phyloP scores from a whole-genome alignment of 495 filamentous ascomycete genomes.

The Penicillium lagena region DNA sequence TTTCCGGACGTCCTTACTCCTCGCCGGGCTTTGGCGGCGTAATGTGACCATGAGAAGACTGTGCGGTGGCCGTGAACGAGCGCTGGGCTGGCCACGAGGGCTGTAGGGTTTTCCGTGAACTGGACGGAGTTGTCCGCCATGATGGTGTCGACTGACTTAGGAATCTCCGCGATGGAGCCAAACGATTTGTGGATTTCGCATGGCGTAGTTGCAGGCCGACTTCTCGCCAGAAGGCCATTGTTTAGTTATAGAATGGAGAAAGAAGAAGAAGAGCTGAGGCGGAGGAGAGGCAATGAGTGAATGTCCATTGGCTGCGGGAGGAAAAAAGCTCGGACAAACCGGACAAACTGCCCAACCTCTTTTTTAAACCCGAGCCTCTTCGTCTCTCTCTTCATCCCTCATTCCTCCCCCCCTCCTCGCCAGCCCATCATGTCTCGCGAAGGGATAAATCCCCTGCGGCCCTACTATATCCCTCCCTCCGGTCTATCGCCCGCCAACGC shows the following conservation, averaged over 20 bases:
- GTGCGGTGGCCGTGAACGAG: constrained; percentile 59
- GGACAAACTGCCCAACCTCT: neutral
- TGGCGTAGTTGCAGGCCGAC: constrained; percentile 30
- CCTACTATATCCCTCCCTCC: constrained; percentile 88
- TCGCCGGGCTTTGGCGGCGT: constrained; percentile 85
- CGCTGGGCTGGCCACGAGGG: constrained; percentile 33
- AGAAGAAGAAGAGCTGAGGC: constrained; percentile 6
- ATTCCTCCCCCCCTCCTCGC: neutral
- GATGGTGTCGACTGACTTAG: constrained; percentile 19
- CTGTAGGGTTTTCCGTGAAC: constrained; percentile 4
- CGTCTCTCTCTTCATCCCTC: neutral
- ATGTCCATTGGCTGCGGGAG: constrained; percentile 19
- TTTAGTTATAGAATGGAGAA: constrained; percentile 3
- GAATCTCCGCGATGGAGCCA: constrained; percentile 27
- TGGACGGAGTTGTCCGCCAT: constrained; percentile 10
- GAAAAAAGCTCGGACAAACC: constrained; percentile 23
- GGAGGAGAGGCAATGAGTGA: constrained; percentile 7
- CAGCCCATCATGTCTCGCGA: constrained; percentile 41
- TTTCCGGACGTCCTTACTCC: constrained; percentile 56
- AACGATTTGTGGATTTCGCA: constrained; percentile 21
- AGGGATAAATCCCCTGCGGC: constrained; percentile 82
- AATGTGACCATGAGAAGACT: constrained; percentile 67
- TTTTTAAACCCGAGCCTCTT: constrained; percentile 10
- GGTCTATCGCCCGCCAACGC: constrained; percentile 22
- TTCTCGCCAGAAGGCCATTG: constrained; percentile 36